phyloP scores from a whole-genome alignment of 257 asterid genomes.

The Linderniella brevidens region DNA sequence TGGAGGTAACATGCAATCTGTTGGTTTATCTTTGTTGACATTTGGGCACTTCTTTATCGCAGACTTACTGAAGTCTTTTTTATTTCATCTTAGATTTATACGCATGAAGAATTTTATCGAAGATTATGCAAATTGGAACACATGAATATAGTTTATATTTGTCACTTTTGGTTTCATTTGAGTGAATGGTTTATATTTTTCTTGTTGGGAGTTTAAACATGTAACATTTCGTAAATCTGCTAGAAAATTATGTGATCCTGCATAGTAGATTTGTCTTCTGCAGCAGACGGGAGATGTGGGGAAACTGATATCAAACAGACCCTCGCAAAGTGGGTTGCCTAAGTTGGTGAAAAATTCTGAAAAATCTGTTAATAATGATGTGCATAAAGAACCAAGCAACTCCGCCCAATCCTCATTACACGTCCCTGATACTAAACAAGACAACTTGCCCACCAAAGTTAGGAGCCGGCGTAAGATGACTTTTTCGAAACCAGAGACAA shows the following conservation, averaged over 20 bases:
- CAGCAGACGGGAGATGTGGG: constrained; percentile 47
- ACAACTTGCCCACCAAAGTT: constrained; percentile 33
- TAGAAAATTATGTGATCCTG: background rate
- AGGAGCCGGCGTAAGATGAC: constrained; percentile 56
- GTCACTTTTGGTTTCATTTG: no score
- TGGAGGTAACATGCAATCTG: constrained; percentile 29
- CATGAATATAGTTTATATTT: no score
- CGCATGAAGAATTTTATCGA: no score
- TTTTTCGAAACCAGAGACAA: constrained; percentile 23
- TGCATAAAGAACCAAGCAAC: constrained; percentile 52
- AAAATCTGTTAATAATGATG: constrained; percentile 39
- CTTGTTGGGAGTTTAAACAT: no score
- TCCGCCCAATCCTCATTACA: constrained; percentile 46
- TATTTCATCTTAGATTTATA: no score
- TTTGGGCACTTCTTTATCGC: no score
- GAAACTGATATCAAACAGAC: constrained; percentile 20
- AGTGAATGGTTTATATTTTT: no score
- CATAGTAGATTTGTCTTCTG: background rate
- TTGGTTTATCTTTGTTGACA: no score
- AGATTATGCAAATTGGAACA: no score
- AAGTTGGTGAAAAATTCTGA: constrained; percentile 36
- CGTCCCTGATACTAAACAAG: constrained; percentile 32
- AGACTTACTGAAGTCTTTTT: no score
- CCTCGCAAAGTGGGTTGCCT: constrained; percentile 37
- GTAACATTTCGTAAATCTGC: background rate